These are phyloP conservation scores for Tuber indicum DNA, from an alignment of 495 filamentous ascomycete genomes.

Conservation along the genomic window DNA sequence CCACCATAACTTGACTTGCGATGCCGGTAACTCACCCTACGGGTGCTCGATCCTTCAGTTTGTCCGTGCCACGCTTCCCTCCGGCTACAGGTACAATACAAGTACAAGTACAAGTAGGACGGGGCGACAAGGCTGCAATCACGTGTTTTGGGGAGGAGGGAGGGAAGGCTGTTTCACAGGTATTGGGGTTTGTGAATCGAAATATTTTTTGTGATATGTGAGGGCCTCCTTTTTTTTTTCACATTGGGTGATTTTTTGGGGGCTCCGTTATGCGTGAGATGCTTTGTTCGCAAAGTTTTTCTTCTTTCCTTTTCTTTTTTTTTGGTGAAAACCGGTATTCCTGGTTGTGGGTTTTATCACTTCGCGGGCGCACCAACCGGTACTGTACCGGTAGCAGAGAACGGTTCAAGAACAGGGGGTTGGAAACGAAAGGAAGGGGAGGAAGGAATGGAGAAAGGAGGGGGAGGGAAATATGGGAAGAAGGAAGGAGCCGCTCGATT, in stretches of 20 bases:
- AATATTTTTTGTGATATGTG: background rate
- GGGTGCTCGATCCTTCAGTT: slow-evolving; percentile 27
- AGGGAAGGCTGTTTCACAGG: slow-evolving; percentile 9
- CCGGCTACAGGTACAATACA: slow-evolving; percentile 7
- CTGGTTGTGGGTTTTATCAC: too few species aligned
- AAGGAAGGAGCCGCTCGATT: background rate
- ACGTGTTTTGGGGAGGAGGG: slow-evolving; percentile 26
- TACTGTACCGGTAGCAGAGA: background rate
- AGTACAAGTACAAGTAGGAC: slow-evolving; percentile 1
- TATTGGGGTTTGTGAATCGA: slow-evolving; percentile 24
- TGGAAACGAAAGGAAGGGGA: background rate
- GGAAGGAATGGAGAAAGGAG: too few species aligned
- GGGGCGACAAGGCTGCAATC: slow-evolving; percentile 20
- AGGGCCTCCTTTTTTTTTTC: background rate
- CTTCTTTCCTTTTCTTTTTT: too few species aligned
- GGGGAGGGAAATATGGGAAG: background rate
- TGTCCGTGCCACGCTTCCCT: slow-evolving; percentile 21
- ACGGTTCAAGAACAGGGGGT: background rate
- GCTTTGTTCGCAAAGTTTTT: background rate
- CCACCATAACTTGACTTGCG: too few species aligned
- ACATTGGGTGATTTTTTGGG: background rate
- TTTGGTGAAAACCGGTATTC: too few species aligned
- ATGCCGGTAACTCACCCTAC: background rate
- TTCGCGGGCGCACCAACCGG: background rate
- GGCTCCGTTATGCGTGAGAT: background rate